Base-by-base conservation (phyloP, 2,329 filamentous ascomycete genomes). In the Claviceps monticola region DNA sequence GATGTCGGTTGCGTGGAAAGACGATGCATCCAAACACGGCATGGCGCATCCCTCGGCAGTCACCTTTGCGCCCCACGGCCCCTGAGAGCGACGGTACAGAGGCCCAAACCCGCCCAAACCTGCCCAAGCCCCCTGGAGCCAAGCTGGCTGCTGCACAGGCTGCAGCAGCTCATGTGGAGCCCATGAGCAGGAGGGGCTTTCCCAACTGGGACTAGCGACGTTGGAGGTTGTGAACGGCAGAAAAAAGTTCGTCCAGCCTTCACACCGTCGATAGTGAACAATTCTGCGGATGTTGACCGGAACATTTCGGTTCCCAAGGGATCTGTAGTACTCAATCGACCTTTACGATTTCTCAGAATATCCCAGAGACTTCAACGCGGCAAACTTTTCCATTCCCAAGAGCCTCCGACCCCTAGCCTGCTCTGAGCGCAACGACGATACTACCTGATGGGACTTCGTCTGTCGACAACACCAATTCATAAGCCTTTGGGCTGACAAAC, bases 231-330 rank as follows among this genome's bases (percentile, higher is more conserved):
- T 41, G 46, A 36, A 42, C 56, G 56, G 19, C 45, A 36, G 58
- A 61, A 62, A 62, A 63, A 57, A 57, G 57, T 56, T 58, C 51
- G 48, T 51, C 48, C 37, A 46, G 46, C 48, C 51, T 42, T 19
- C 41, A 21, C 16, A 3, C n/a, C 41, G 17, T 42, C 2, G 17
- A 9, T 14, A 11, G 9, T 39, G 34, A 47, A 38, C 21, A 19
- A 17, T 42, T 41, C 7, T 29, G 46, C 5, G 2, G 41, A 46
- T 36, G 21, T 34, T 21, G 41, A 13, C 4, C 17, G 21, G 41
- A 42, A 42, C 4, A 14, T 19, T 34, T 13, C 14, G 17, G 16
- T n/a, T 2, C 3, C 39, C 39, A 41, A 4, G 7, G 16, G 38
- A 37, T 48, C 46, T 39, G 19, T 38, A 39, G 9, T 7, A 17